Evolutionary conservation across 805 yeast genomes (phyloP).

Genomic region (Metschnikowia vanudenii): DNA sequence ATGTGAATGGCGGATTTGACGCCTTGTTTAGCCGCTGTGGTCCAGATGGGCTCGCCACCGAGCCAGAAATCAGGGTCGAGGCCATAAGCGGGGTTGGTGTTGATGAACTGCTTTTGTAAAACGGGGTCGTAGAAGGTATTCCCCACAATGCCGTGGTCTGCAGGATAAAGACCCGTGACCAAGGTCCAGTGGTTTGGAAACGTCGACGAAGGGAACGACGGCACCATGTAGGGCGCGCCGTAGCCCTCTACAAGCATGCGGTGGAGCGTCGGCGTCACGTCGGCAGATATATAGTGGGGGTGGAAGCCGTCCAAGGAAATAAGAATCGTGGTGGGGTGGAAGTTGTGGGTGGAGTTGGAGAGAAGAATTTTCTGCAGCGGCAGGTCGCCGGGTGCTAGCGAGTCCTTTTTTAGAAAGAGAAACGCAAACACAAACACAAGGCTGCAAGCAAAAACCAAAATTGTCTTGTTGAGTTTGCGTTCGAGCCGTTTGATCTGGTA

Average conservation of each 20-base stretch:
- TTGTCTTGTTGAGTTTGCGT: conserved; percentile 21
- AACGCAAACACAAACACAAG: conserved; percentile 14
- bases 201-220: conserved; percentile 85
- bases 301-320: conserved; percentile 88
- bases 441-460: conserved; percentile 15
- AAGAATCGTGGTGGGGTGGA: conserved; percentile 76
- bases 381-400: not conserved
- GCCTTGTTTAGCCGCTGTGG: conserved; percentile 63
- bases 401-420: conserved; percentile 4
- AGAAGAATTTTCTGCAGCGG: conserved; percentile 22
- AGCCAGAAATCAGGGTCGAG: conserved; percentile 65
- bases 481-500: conserved; percentile 27
- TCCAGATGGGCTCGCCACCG: conserved; percentile 90
- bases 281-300: conserved; percentile 73
- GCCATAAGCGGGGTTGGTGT: conserved; percentile 54
- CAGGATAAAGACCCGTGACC: conserved; percentile 82
- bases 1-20: conserved; percentile 76
- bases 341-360: conserved; percentile 64
- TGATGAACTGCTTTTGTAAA: conserved; percentile 55
- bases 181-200: conserved; percentile 92
- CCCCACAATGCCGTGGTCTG: conserved; percentile 84
- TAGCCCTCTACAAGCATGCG: conserved; percentile 49
- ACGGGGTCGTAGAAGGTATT: conserved; percentile 72
- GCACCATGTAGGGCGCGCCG: conserved; percentile 80
- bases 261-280: conserved; percentile 70